Conservation (phyloP, 176 grass and related monocot genomes). For the Saccharum spontaneum region DNA sequence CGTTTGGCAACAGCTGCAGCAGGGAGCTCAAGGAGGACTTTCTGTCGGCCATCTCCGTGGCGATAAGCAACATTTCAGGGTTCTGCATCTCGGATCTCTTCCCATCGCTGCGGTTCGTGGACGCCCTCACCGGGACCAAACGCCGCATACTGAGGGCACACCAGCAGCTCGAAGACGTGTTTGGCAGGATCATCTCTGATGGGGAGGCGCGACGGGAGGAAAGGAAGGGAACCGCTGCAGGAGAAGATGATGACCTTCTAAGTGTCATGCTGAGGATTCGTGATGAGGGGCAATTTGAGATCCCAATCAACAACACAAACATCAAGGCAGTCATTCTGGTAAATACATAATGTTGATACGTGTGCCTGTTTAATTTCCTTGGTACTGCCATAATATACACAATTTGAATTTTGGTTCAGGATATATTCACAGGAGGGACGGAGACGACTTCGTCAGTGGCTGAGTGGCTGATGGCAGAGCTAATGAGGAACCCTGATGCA, state of each 20-base stretch:
- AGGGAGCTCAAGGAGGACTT: neutral
- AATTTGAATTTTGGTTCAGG: too few species aligned
- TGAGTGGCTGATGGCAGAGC: too few species aligned
- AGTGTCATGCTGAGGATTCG: slow-evolving; percentile 36
- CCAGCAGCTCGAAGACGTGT: slow-evolving; percentile 17
- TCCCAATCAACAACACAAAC: neutral
- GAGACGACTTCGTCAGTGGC: too few species aligned
- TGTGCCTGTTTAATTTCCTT: too few species aligned
- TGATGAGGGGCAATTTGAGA: neutral
- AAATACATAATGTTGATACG: neutral
- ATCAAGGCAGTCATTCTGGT: neutral
- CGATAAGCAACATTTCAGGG: neutral
- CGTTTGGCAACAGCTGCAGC: neutral
- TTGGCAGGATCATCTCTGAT: neutral
- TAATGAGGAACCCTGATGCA: too few species aligned
- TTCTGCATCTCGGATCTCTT: neutral
- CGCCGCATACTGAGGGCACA: neutral
- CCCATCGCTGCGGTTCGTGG: neutral
- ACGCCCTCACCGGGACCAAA: neutral
- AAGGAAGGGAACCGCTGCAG: neutral
- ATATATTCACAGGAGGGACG: too few species aligned
- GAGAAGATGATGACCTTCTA: slow-evolving; percentile 10
- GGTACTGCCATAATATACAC: too few species aligned
- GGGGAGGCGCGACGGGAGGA: neutral
- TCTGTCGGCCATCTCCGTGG: neutral